Evolutionary conservation across 768 basidiomycete species (phyloP), one percentile per base, ranked within the genome.

Genomic region (Fistulinella prunicolor): DNA sequence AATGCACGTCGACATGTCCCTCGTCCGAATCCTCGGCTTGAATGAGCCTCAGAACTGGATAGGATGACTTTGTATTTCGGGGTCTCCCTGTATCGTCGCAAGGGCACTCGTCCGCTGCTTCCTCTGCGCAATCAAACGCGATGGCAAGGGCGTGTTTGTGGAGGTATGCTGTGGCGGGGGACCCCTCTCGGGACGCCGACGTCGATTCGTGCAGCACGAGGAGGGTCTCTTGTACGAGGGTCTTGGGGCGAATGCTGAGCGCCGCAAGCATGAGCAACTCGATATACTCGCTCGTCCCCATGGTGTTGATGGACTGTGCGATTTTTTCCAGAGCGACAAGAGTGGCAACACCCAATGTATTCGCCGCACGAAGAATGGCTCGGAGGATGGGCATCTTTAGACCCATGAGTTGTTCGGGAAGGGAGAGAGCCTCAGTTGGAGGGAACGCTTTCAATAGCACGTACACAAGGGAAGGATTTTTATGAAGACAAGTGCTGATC

Each of bases 91-190:
- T 67, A n/a, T 83, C 81, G 50, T 83, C 77, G 46, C 83, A 85
- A 8, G 83, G 83, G 59, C 82, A 86, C 54, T 77, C 74, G 49
- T 84, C 81, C 1, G 76, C 76, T 6, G 83, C 84, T 55, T 85
- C 84, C 54, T 86, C 82, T 2, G 80, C 81, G 12, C 80, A 73
- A 50, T 85, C 83, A 47, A 82, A 83, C 1, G 74, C 75, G 23
- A 85, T 71, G 6, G 74, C 77, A 1, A 85, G 70, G 0, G 78
- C 76, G 28, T 81, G 74, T 43, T 78, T 79, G 54, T 78, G 77
- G 1, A 73, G 75, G 56, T 85, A 81, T n/a, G 61, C 58, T 1
- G 58, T 60, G 13, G 62, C 56, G 4, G 61, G 47, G 4, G 63
- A 52, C 45, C 38, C 39, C 64, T 46, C 48, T 58, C 58, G 46